Evolutionary conservation across 169 alveolate genomes (phyloP).

Genomic region (Plasmodium gallinaceum): DNA sequence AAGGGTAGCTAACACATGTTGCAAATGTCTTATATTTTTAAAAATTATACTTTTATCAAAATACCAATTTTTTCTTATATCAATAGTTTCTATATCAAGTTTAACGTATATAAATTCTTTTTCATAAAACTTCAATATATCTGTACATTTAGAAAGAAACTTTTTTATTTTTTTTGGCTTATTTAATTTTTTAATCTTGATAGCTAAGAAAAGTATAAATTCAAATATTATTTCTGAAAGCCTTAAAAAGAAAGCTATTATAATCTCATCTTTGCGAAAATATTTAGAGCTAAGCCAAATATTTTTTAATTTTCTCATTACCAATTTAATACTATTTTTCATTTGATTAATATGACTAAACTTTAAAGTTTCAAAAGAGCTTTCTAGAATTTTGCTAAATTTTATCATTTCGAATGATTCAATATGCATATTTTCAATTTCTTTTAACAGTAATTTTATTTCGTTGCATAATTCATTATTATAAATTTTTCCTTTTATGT

Average conservation of each 20-base stretch:
- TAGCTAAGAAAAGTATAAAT: conserved; percentile 66
- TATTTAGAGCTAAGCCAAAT: conserved; percentile 73
- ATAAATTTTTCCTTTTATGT: conserved; percentile 45
- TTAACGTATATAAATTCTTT: conserved; percentile 71
- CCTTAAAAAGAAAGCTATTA: conserved; percentile 50
- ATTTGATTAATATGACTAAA: conserved; percentile 41
- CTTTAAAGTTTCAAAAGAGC: conserved; percentile 61
- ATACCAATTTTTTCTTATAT: conserved; percentile 75
- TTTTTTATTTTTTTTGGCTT: conserved; percentile 66
- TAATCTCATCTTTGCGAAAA: conserved; percentile 74
- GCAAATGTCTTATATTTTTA: conserved; percentile 62
- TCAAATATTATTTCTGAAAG: conserved; percentile 64
- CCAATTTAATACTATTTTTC: conserved; percentile 71
- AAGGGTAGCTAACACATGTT: conserved; percentile 65
- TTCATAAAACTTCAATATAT: conserved; percentile 68
- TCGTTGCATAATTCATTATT: conserved; percentile 64
- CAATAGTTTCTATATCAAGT: conserved; percentile 70
- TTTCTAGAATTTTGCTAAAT: conserved; percentile 62
- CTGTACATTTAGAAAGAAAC: conserved; percentile 57
- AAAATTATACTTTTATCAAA: conserved; percentile 64
- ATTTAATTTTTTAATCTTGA: conserved; percentile 52
- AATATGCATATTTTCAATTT: conserved; percentile 64
- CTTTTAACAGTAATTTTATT: conserved; percentile 41
- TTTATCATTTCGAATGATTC: conserved; percentile 77
- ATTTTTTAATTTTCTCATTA: conserved; percentile 59